phyloP scores from a whole-genome alignment of 2,329 filamentous ascomycete genomes.

The Cladorrhinum sp. region DNA sequence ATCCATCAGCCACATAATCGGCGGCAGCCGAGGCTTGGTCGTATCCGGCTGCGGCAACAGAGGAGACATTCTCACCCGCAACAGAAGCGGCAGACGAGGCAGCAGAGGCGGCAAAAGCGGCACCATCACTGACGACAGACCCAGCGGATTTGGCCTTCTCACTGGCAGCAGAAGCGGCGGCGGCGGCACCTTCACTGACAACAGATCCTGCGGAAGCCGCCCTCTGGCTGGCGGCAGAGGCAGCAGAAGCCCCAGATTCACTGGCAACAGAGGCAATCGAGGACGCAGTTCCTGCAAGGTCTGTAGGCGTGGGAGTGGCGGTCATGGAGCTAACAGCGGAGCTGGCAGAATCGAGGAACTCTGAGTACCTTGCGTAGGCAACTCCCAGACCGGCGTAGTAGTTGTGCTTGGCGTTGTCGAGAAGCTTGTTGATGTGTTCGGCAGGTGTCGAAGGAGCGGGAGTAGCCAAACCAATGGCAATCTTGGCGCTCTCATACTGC shows the following conservation, averaged over 20 bases:
- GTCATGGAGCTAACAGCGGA: conserved; percentile 60
- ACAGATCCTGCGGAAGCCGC: conserved; percentile 44
- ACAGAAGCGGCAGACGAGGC: conserved; percentile 17
- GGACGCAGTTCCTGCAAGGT: conserved; percentile 49
- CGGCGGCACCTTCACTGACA: too few relatives aligned
- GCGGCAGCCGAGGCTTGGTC: conserved; percentile 21
- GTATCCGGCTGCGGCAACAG: conserved; percentile 23
- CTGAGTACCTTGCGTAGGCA: conserved; percentile 75
- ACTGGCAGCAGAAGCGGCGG: conserved; percentile 35
- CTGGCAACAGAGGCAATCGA: conserved; percentile 45
- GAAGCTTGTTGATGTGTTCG: conserved; percentile 53
- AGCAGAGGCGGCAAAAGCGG: conserved; percentile 36
- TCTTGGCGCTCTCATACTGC: conserved; percentile 67
- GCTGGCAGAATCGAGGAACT: conserved; percentile 70
- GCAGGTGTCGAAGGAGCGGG: conserved; percentile 51
- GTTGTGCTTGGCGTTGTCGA: conserved; percentile 58
- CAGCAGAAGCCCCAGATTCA: conserved; percentile 45
- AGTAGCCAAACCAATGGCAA: conserved; percentile 60
- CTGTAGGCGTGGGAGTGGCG: conserved; percentile 58
- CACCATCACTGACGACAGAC: conserved; percentile 50
- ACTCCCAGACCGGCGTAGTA: conserved; percentile 78
- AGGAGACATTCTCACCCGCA: conserved; percentile 31
- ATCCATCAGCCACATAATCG: conserved; percentile 48
- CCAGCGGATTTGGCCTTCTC: conserved; percentile 42
- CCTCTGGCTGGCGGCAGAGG: conserved; percentile 46